Base-by-base conservation (phyloP, 2,329 filamentous ascomycete species). In the Penicillium sp. region DNA sequence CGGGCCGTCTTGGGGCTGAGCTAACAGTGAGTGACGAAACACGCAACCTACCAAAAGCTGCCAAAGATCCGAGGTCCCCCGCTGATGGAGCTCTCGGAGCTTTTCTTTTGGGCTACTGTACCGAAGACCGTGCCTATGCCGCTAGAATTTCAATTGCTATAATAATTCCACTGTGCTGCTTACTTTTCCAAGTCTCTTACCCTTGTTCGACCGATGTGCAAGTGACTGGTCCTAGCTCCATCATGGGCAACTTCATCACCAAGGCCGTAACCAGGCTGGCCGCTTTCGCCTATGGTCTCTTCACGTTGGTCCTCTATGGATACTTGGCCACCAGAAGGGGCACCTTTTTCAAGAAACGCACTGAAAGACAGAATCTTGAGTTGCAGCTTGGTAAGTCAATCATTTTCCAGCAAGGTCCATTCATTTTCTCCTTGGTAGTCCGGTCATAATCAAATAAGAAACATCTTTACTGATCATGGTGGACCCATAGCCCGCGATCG, bases 401-500 rank as follows among this genome's bases (percentile, higher is more conserved):
- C 26, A 56, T 54, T 24, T 24, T 19, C 8, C 24, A 47, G 13
- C 22, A 12, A 28, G 30, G 17, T 26, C 17, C 12, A 9, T 35
- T 15, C 26, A 17, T 26, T 26, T 26, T 24, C 28, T 33, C 33
- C 33, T 9, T 45, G n/a, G 22, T 35, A n/a, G 33, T 2, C 19
- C 17, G 17, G 8, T 30, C 22, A 8, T 45, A 9, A 38, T 53
- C 7, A 44, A 2, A 4, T 26, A 28, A 37, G 28, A 40, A 15
- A 8, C n/a, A 22, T 19, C 51, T n/a, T 42, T 4, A 40, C 37
- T 49, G 35, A 45, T 33, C 7, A 26, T 19, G 17, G 30, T 30
- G 58, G 26, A 54, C 28, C 26, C 37, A 24, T 61, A 86, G 85
- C 83, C 57, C 81, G 81, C 65, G 75, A 84, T 63, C 77, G 78